A percentile compares a stretch with the other conserved stretches of the same genome.
Conservation (phyloP, 768 basidiomycete species). For the Lanmaoa pseudosensibilis region DNA sequence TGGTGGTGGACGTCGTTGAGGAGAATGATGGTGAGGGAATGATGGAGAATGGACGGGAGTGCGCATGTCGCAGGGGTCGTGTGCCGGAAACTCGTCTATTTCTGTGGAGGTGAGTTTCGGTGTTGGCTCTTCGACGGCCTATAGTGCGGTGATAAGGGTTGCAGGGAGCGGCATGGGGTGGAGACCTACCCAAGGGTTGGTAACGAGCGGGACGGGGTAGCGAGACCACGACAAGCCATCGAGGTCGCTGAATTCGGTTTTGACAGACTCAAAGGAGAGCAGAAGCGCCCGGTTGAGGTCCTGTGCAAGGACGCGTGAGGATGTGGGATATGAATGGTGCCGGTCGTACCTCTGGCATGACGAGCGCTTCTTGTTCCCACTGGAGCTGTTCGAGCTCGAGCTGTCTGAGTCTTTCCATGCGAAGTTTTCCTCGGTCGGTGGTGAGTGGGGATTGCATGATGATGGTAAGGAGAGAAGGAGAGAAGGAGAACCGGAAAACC, state of each 20-base stretch:
- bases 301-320: constrained; percentile 24
- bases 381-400: constrained; percentile 52
- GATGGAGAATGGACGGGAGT: constrained; percentile 11
- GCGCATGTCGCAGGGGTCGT: constrained; percentile 10
- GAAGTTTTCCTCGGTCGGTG: constrained; percentile 46
- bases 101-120: constrained; percentile 26
- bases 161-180: neutral
- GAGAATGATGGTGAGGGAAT: neutral
- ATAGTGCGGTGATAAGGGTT: neutral
- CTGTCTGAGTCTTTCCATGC: constrained; percentile 47
- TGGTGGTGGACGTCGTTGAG: constrained; percentile 3
- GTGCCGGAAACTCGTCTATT: constrained; percentile 14
- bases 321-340: neutral
- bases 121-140: constrained; percentile 32
- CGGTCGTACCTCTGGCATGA: constrained; percentile 52
- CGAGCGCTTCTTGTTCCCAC: constrained; percentile 56
- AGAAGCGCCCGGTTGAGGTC: constrained; percentile 32
- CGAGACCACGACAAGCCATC: constrained; percentile 56
- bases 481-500: neutral
- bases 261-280: constrained; percentile 52
- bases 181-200: constrained; percentile 26
- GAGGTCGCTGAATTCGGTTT: constrained; percentile 61
- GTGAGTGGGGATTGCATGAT: constrained; percentile 23
- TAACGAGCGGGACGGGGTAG: constrained; percentile 33
- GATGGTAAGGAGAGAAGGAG: neutral